Conservation (phyloP, 2,329 filamentous ascomycete genomes). For the Septoria petroselini region DNA sequence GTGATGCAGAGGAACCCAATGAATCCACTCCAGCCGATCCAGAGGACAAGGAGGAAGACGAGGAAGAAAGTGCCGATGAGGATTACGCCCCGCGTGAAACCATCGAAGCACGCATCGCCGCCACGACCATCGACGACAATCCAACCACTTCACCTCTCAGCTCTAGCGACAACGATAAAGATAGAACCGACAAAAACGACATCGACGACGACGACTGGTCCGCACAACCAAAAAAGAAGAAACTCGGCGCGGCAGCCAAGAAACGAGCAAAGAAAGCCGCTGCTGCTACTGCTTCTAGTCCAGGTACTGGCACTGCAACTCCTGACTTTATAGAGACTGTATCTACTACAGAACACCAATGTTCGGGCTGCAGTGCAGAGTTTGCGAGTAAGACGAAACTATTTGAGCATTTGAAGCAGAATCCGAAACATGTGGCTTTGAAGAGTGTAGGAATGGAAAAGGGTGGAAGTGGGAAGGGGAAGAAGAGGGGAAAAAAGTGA, state of each 20-base stretch:
- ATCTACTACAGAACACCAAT: constrained; percentile 57
- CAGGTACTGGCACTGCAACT: constrained; percentile 8
- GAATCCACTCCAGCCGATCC: constrained; percentile 16
- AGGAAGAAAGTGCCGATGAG: no score
- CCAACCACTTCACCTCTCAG: constrained; percentile 13
- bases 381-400: constrained; percentile 74
- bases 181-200: background rate
- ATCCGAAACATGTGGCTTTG: constrained; percentile 48
- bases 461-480: constrained; percentile 23
- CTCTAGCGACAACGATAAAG: background rate
- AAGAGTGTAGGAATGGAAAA: constrained; percentile 42
- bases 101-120: constrained; percentile 42
- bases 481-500: constrained; percentile 32
- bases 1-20: constrained; percentile 6
- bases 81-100: constrained; percentile 45
- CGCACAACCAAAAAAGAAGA: constrained; percentile 37
- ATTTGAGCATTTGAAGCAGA: constrained; percentile 68
- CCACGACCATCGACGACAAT: constrained; percentile 16
- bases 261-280: constrained; percentile 50
- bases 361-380: constrained; percentile 70
- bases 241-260: constrained; percentile 49
- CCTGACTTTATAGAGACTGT: no score
- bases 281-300: constrained; percentile 46
- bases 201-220: constrained; percentile 26
- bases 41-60: constrained; percentile 38